These are phyloP conservation scores for Thyridium curvatum DNA, from an alignment of 2,329 filamentous ascomycete species.

Conservation along the genomic window DNA sequence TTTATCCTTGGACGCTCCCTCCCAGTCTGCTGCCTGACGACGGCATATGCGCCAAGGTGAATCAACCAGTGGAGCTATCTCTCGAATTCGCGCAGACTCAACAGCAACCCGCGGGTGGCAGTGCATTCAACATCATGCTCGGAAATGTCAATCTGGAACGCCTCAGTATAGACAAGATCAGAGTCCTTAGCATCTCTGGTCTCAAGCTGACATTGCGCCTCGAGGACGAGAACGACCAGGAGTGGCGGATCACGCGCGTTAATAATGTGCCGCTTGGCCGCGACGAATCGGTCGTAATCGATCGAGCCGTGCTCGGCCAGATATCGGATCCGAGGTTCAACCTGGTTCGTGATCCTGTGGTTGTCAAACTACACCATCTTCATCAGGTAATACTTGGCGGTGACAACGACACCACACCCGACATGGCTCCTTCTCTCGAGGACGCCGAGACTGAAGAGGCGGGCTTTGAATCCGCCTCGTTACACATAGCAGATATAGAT, in stretches of 20 bases:
- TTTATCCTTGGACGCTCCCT: constrained; percentile 92
- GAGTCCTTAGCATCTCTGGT: constrained; percentile 46
- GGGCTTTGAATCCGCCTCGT: constrained; percentile 4
- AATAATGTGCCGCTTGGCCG: constrained; percentile 76
- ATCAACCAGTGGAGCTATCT: constrained; percentile 62
- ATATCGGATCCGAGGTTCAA: constrained; percentile 81
- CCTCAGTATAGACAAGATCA: constrained; percentile 36
- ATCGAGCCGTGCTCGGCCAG: constrained; percentile 68
- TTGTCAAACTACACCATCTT: constrained; percentile 26
- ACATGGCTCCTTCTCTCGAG: too few relatives aligned
- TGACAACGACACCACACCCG: too few relatives aligned
- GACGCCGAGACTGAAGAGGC: constrained; percentile 11
- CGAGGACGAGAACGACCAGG: constrained; percentile 44
- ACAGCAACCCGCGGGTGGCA: constrained; percentile 28
- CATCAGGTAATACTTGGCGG: constrained; percentile 60
- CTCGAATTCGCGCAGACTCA: constrained; percentile 54
- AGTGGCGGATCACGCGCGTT: constrained; percentile 72
- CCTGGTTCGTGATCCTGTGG: constrained; percentile 60
- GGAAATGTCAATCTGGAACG: constrained; percentile 41
- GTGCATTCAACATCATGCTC: constrained; percentile 39
- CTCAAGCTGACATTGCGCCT: constrained; percentile 62
- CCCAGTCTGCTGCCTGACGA: constrained; percentile 65
- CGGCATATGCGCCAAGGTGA: constrained; percentile 70
- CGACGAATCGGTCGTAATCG: constrained; percentile 80
- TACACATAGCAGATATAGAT: too few relatives aligned